Base-by-base conservation (phyloP, 345 rosid genomes). In the Citrus maxima region DNA sequence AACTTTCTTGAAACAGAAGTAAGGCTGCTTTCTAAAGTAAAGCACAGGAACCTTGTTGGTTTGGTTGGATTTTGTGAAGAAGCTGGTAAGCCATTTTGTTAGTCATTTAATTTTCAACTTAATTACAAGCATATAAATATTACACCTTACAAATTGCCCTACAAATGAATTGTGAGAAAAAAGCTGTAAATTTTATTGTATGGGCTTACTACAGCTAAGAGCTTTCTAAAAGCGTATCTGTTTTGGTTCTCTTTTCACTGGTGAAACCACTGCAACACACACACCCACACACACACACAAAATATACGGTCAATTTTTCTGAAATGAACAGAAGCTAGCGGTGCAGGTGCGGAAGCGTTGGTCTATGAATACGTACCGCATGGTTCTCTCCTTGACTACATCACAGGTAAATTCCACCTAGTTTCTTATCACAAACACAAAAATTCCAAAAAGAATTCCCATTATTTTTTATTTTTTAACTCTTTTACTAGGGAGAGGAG, bases 61-160 rank as follows among this genome's bases (percentile, higher is more conserved):
- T 81, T 91, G 87, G 87, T 91, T 34, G 93, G 95, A 30, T 89
- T 85, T 49, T 89, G 92, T 73, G 92, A 91, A 81, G 90, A 88
- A 79, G 32, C 84, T 62, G 90, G 95, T 88, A 76, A 28, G 76
- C 19, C 35, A 37, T 28, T 6, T 6, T 65, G 30, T 19, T 46
- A 46, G 12, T 7, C 18, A 19, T 16, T 32, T 2, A 28, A 63
- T 6, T 63, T 7, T 54, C 6, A 59, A n/a, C 61, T 59, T 59
- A n/a, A n/a, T 7, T n/a, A 59, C 62, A 7, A 59, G 27, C 62
- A 59, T n/a, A 7, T 3, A 3, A 46, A 46, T 46, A 46, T 46
- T 1, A 46, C 19, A 4, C 22, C 21, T 16, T 51, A 14, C 56
- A 51, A 51, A 51, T 4, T 51, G 19, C 56, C 22, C 58, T 54